Evolutionary conservation across 1,284 basidiomycete genomes (phyloP).

Genomic region (Abortiporus biennis): DNA sequence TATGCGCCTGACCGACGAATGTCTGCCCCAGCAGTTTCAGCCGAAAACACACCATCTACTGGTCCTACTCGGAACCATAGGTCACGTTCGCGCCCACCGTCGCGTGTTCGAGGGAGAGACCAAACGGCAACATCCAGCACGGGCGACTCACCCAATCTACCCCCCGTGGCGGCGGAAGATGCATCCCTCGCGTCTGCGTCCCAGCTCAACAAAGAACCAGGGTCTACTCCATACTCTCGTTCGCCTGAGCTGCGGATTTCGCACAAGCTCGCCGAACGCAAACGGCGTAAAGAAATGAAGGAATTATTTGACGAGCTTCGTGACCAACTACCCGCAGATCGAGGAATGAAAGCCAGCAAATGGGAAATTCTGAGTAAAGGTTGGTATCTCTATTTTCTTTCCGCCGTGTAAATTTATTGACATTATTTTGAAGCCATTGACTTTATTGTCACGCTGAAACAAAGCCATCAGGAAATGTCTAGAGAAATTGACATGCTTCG

Average conservation of each 20-base stretch:
- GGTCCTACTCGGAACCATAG: conserved; percentile 49
- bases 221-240: conserved; percentile 82
- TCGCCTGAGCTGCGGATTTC: conserved; percentile 90
- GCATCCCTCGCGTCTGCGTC: conserved; percentile 13
- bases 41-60: conserved; percentile 34
- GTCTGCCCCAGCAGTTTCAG: conserved; percentile 46
- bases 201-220: conserved; percentile 35
- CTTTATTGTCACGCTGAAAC: conserved; percentile 75
- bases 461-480: conserved; percentile 66
- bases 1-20: conserved; percentile 64
- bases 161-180: too few species aligned
- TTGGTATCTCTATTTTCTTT: conserved; percentile 22
- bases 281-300: conserved; percentile 96
- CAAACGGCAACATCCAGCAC: conserved; percentile 27
- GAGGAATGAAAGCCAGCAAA: conserved; percentile 92
- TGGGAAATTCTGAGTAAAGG: conserved; percentile 96
- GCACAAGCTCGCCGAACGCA: conserved; percentile 92
- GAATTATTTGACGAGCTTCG: conserved; percentile 92
- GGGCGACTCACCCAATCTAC: conserved; percentile 27
- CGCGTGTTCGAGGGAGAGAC: conserved; percentile 43
- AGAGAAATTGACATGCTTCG: conserved; percentile 75
- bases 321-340: conserved; percentile 84
- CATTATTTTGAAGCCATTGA: conserved; percentile 65
- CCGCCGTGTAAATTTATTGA: neutral
- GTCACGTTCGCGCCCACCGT: conserved; percentile 67